Conservation (phyloP, 306 rosid genomes). For the Malus asiatica region DNA sequence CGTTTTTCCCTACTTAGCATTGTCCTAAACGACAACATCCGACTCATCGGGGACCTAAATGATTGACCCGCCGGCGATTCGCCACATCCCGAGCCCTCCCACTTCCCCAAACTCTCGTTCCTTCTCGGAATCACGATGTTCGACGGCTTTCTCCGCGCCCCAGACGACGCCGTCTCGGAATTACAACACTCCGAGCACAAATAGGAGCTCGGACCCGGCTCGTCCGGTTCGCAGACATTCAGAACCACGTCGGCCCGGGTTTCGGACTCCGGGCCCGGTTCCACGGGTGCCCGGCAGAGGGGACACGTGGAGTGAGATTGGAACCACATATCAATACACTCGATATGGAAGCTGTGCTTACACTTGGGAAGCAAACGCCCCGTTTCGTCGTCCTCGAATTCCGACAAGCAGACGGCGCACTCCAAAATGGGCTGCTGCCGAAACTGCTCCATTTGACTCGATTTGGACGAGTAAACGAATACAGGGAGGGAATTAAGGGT, state of each 20-base stretch:
- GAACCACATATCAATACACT: conserved; percentile 88
- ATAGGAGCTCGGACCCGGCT: conserved; percentile 33
- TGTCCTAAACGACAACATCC: conserved; percentile 58
- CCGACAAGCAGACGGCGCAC: conserved; percentile 85
- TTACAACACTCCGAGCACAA: conserved; percentile 28
- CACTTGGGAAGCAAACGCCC: conserved; percentile 73
- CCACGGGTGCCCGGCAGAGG: conserved; percentile 60
- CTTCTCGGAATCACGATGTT: conserved; percentile 39
- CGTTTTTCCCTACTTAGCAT: conserved; percentile 51
- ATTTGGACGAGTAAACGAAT: conserved; percentile 32
- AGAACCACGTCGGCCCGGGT: conserved; percentile 15
- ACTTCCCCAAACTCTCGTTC: conserved; percentile 26
- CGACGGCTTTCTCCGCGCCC: conserved; percentile 34
- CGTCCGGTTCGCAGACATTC: conserved; percentile 21
- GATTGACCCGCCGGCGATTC: conserved; percentile 38
- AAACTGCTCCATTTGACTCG: conserved; percentile 5
- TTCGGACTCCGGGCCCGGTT: conserved; percentile 4
- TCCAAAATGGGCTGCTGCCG: conserved; percentile 15
- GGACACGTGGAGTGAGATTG: conserved; percentile 78
- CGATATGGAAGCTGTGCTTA: conserved; percentile 61
- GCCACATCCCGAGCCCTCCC: conserved; percentile 17
- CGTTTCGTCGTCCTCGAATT: conserved; percentile 51
- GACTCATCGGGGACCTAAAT: conserved; percentile 52
- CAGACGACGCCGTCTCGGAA: conserved; percentile 30
- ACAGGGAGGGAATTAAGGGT: conserved; percentile 56